phyloP scores from a whole-genome alignment of 2,329 filamentous ascomycete genomes.

The Fusarium subglutinans region DNA sequence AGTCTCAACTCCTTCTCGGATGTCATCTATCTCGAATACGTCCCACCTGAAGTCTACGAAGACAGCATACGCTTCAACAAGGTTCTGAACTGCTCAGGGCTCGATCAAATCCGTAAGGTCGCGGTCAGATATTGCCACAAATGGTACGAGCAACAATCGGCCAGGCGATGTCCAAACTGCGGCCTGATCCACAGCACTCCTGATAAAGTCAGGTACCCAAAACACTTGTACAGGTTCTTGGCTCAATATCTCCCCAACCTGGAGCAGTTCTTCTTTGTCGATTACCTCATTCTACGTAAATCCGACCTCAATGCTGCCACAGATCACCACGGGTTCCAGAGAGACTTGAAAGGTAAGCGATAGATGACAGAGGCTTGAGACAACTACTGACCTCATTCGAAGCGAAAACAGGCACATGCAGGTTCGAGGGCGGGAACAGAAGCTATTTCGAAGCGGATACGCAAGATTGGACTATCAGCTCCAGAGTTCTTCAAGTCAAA shows the following conservation, averaged over 20 bases:
- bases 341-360: constrained; percentile 12
- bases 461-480: constrained; percentile 49
- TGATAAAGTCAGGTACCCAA: constrained; percentile 46
- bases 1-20: constrained; percentile 44
- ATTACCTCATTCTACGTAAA: constrained; percentile 53
- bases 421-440: constrained; percentile 36
- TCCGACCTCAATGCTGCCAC: neutral
- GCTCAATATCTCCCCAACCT: constrained; percentile 53
- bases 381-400: constrained; percentile 16
- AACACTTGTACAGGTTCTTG: constrained; percentile 56
- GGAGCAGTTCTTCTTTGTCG: constrained; percentile 56
- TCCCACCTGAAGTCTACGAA: constrained; percentile 43
- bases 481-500: constrained; percentile 48
- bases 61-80: constrained; percentile 41
- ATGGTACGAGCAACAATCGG: constrained; percentile 49
- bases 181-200: constrained; percentile 44
- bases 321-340: neutral
- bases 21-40: constrained; percentile 49
- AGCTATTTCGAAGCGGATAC: constrained; percentile 49
- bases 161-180: constrained; percentile 47
- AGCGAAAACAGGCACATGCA: constrained; percentile 11
- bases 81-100: constrained; percentile 40
- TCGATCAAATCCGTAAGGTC: constrained; percentile 50
- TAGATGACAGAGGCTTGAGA: neutral
- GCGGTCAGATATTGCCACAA: constrained; percentile 55